Percentiles rank a stretch among this genome's conserved stretches.
Conservation (phyloP, 208 protist species). For the Leishmania guyanensis region DNA sequence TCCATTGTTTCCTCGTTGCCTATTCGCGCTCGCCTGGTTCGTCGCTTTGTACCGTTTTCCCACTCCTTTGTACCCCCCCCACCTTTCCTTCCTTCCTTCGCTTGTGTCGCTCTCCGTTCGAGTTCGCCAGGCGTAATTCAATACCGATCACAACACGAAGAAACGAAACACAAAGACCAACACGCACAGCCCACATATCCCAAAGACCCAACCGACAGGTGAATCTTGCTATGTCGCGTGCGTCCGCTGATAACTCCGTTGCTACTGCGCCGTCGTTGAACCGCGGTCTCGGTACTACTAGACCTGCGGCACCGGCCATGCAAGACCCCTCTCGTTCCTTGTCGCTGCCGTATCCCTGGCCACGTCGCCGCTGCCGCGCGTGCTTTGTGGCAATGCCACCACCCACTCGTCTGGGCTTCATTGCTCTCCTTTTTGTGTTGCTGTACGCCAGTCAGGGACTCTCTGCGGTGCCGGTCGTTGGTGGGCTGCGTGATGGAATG, state of each 20-base stretch:
- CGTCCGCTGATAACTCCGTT: not conserved
- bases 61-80: not conserved
- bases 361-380: not conserved
- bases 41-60: not conserved
- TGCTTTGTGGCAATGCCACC: not conserved
- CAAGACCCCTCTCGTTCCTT: not conserved
- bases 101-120: too few relatives aligned
- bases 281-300: too few relatives aligned
- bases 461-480: not conserved
- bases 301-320: not conserved
- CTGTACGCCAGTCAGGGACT: not conserved
- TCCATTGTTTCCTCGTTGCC: not conserved
- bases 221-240: not conserved
- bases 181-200: not conserved
- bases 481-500: not conserved
- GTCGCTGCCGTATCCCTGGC: not conserved
- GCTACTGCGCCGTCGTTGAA: not conserved
- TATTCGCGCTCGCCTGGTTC: not conserved
- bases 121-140: too few relatives aligned
- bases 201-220: not conserved
- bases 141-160: not conserved
- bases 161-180: not conserved
- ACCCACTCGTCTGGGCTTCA: not conserved
- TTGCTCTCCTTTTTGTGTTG: constrained; percentile 1
- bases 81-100: too few relatives aligned